Base-by-base conservation (phyloP, 192 early-diverging fungal species). In the Coemansia sp. region DNA sequence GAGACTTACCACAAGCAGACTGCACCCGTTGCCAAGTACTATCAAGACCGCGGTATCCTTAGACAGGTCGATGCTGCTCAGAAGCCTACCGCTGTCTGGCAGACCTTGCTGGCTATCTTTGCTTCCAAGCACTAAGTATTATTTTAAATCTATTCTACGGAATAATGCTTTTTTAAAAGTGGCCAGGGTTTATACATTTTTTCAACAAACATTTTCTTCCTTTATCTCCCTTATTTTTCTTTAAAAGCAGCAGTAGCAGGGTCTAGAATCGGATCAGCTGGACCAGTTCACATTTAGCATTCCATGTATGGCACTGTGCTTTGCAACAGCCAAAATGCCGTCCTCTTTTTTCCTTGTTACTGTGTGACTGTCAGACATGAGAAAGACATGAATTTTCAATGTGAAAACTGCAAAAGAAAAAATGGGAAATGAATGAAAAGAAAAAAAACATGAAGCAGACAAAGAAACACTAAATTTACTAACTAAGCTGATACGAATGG, bases 11-110 rank as follows among this genome's bases (percentile, higher is more conserved):
- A 94, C 74, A 81, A 89, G 82, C 89, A 93, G 75, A 93, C 92
- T 29, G 85, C 84, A 28, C 92, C 92, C 29, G 90, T 93, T 28
- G 90, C 87, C 32, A 87, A 85, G 10, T 98, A 98, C 87, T 99
- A 99, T 85, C 90, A 91, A 85, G 80, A 89, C 71, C 90, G 94
- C 79, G 95, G 95, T 67, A 94, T 99, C 71, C 91, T 92, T 91
- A 83, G 86, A 60, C 84, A 87, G 75, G 88, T 98, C 51, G 97
- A 99, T 86, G 97, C 97, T 61, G 82, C 93, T 56, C 92, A 95
- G 85, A 87, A 84, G 63, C 95, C 92, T 55, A 84, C 85, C 65
- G 85, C 89, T 28, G 97, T 99, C 48, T 99, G 96, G 97, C 83
- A 86, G 14, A 90, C 86, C 57, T 85, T 99, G 56, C 80, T 86